Conservation (phyloP, 2,329 filamentous ascomycete species). For the Coniochaeta hoffmannii region DNA sequence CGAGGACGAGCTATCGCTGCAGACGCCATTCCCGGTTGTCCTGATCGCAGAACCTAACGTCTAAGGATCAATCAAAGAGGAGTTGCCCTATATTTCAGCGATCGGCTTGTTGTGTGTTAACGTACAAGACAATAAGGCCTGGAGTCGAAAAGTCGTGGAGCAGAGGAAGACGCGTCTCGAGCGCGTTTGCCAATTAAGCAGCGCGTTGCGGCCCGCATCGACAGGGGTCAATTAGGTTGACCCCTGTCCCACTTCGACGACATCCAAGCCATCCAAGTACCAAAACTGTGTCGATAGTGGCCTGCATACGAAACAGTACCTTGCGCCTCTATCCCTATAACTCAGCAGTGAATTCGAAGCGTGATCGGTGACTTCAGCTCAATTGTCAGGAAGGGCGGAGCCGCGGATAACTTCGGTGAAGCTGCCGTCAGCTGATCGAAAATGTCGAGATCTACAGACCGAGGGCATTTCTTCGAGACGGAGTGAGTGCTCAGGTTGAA, state of each 20-base stretch:
- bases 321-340: too few relatives aligned
- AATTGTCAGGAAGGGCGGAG: too few relatives aligned
- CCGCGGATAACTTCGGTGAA: too few relatives aligned
- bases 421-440: too few relatives aligned
- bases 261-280: too few relatives aligned
- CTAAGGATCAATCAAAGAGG: background rate
- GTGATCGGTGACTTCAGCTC: too few relatives aligned
- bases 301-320: too few relatives aligned
- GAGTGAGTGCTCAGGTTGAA: slow-evolving; percentile 49
- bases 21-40: slow-evolving; percentile 24
- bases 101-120: background rate
- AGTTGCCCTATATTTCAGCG: background rate
- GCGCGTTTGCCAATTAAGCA: slow-evolving; percentile 32
- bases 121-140: slow-evolving; percentile 4
- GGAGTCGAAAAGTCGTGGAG: background rate
- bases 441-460: slow-evolving; percentile 66
- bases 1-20: slow-evolving; percentile 42
- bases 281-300: too few relatives aligned
- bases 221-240: background rate
- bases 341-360: too few relatives aligned
- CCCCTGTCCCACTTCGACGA: background rate
- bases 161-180: slow-evolving; percentile 28
- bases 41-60: background rate
- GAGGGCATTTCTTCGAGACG: slow-evolving; percentile 86
- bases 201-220: background rate